These are phyloP conservation scores for Populus nigra DNA, from an alignment of 345 rosid genomes.

Conservation along the genomic window DNA sequence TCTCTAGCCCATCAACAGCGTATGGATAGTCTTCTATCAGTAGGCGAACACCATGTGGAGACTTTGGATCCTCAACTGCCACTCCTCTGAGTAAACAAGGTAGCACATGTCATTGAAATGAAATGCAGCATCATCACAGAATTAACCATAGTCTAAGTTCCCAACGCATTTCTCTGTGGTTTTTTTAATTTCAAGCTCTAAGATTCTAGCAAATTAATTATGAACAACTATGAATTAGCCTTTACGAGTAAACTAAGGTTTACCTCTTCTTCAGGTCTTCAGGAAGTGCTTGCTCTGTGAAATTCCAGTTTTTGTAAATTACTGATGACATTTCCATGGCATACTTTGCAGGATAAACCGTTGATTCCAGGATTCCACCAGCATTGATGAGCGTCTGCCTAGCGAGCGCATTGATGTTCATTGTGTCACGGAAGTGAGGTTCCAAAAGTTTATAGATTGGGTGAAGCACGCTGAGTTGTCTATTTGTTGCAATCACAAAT, in stretches of 20 bases:
- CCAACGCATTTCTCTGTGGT: background rate
- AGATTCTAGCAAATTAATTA: background rate
- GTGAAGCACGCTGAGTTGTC: slow-evolving; percentile 41
- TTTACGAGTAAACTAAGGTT: background rate
- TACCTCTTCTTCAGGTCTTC: slow-evolving; percentile 37
- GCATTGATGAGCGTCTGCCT: slow-evolving; percentile 38
- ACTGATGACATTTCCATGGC: slow-evolving; percentile 37
- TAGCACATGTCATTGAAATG: background rate
- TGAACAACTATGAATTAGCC: background rate
- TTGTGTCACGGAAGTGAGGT: slow-evolving; percentile 40
- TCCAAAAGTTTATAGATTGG: slow-evolving; percentile 38
- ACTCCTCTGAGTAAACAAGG: slow-evolving; percentile 28
- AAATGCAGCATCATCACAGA: background rate
- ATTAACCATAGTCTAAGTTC: background rate
- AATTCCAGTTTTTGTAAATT: slow-evolving; percentile 36
- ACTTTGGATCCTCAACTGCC: slow-evolving; percentile 27
- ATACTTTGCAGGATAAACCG: slow-evolving; percentile 35
- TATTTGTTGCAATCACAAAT: slow-evolving; percentile 38
- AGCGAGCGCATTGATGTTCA: slow-evolving; percentile 33
- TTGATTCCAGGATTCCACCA: slow-evolving; percentile 31
- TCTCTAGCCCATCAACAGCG: slow-evolving; percentile 45
- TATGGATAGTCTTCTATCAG: slow-evolving; percentile 36
- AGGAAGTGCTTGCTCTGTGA: slow-evolving; percentile 39
- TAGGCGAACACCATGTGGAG: slow-evolving; percentile 29
- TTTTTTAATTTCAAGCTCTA: background rate